A percentile compares a stretch with the other conserved stretches of the same genome.
These are phyloP conservation scores for Curvularia spicifera DNA, from an alignment of 2,329 filamentous ascomycete species.

Conservation along the genomic window DNA sequence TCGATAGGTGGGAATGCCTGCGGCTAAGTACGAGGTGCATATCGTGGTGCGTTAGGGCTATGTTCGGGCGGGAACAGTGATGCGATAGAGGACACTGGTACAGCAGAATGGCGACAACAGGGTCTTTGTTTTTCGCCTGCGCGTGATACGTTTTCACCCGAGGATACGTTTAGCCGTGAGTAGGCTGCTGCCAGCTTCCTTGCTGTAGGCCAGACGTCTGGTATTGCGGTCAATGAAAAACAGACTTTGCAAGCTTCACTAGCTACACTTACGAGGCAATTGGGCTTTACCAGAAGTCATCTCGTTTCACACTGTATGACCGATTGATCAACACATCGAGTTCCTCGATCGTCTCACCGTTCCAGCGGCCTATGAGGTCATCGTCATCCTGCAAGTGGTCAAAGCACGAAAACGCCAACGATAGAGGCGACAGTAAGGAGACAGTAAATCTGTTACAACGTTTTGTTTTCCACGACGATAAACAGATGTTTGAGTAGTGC, in stretches of 20 bases:
- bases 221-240: neutral
- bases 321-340: neutral
- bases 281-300: neutral
- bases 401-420: neutral
- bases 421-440: neutral
- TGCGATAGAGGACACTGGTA: neutral
- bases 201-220: neutral
- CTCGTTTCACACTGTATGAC: neutral
- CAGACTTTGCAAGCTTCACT: neutral
- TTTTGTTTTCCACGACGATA: neutral
- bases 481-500: neutral
- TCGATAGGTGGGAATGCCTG: constrained; percentile 13
- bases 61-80: constrained; percentile 2
- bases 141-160: neutral
- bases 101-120: neutral
- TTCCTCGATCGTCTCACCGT: neutral
- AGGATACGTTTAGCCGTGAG: neutral
- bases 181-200: neutral
- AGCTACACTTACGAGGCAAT: neutral
- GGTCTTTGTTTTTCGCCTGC: neutral
- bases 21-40: constrained; percentile 5
- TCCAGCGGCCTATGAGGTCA: neutral
- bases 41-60: constrained; percentile 8
- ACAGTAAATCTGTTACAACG: neutral
- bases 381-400: neutral